Evolutionary conservation across 2,329 filamentous ascomycete genomes (phyloP).

Genomic region (Alternaria longipes): DNA sequence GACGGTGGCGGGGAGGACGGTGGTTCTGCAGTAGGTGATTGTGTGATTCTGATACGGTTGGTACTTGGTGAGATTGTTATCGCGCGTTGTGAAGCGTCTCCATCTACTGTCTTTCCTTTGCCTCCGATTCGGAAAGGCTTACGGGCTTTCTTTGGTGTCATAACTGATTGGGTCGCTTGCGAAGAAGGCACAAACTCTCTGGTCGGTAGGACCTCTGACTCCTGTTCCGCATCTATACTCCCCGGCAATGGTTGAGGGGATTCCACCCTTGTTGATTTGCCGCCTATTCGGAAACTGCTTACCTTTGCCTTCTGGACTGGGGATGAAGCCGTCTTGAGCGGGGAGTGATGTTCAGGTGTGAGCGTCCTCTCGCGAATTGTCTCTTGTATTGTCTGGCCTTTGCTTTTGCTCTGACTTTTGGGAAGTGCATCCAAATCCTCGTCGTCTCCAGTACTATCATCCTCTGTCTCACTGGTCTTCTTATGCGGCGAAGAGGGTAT

Average conservation of each 20-base stretch:
- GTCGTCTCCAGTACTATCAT: conserved; percentile 22
- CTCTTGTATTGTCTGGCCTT: background rate
- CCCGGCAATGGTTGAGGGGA: conserved; percentile 5
- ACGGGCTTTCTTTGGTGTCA: conserved; percentile 25
- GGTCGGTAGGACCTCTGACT: background rate
- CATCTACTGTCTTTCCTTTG: conserved; percentile 28
- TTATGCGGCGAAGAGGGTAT: background rate
- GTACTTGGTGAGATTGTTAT: conserved; percentile 12
- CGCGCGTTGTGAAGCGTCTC: conserved; percentile 10
- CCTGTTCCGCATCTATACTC: background rate
- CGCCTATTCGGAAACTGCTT: conserved; percentile 43
- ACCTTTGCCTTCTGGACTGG: conserved; percentile 24
- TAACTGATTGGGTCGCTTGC: conserved; percentile 8
- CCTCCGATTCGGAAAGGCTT: conserved; percentile 47
- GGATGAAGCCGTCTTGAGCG: conserved; percentile 7
- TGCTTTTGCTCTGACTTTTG: conserved; percentile 27
- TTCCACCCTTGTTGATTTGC: conserved; percentile 24
- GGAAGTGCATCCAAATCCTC: conserved; percentile 52
- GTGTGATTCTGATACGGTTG: conserved; percentile 8
- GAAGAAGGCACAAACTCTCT: conserved; percentile 9
- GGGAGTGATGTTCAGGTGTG: conserved; percentile 10
- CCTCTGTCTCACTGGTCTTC: background rate
- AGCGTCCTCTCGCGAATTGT: conserved; percentile 11
- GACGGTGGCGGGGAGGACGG: conserved; percentile 19
- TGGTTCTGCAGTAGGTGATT: conserved; percentile 17